phyloP scores from a whole-genome alignment of 2,329 filamentous ascomycete species.

The Cordyceps cateniannulata region DNA sequence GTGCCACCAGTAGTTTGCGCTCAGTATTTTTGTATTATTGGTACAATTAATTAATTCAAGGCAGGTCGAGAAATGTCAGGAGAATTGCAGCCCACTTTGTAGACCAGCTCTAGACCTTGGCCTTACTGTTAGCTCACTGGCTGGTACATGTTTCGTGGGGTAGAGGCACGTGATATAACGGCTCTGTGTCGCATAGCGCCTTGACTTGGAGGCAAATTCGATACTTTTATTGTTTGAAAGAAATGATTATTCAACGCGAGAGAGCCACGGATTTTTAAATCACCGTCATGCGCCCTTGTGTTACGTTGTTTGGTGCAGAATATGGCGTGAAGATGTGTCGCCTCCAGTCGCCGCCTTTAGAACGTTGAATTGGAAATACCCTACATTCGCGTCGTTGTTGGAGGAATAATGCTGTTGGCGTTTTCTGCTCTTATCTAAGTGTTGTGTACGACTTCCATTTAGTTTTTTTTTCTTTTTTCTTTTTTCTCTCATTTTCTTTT shows the following conservation, averaged over 20 bases:
- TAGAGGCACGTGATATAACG: background rate
- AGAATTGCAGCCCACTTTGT: background rate
- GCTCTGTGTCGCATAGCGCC: background rate
- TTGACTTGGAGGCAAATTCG: background rate
- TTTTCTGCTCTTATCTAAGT: no score
- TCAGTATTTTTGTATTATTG: background rate
- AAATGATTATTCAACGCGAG: background rate
- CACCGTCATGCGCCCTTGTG: background rate
- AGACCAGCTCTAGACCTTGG: background rate
- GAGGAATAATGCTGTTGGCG: no score
- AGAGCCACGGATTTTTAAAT: no score
- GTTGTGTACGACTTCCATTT: no score
- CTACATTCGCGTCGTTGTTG: no score
- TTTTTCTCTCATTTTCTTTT: no score
- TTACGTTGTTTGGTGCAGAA: background rate
- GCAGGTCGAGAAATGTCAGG: background rate
- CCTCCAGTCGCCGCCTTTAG: background rate
- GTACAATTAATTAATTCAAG: background rate
- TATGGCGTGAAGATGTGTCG: background rate
- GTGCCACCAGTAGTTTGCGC: background rate
- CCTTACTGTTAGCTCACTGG: no score
- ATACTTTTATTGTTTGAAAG: background rate
- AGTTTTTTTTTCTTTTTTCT: no score
- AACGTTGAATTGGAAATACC: background rate
- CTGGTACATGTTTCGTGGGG: background rate